Percentiles rank a stretch among this genome's conserved stretches.
These are phyloP conservation scores for Macaranga tanarius DNA, from an alignment of 441 rosid genomes.

Conservation along the genomic window DNA sequence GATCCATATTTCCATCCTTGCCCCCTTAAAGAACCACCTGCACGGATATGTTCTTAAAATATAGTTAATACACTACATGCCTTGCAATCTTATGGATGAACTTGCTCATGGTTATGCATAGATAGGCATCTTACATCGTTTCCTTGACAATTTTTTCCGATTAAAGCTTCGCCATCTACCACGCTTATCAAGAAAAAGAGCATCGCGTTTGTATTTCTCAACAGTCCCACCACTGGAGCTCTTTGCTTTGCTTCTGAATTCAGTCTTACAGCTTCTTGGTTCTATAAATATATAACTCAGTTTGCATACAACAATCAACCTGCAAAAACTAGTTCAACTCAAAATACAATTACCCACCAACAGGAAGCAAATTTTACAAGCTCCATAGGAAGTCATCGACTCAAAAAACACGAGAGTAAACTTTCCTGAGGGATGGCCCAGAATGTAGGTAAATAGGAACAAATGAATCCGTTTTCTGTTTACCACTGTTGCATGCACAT, in stretches of 20 bases:
- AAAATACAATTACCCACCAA: neutral
- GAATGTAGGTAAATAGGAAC: too few species aligned
- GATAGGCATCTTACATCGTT: conserved; percentile 41
- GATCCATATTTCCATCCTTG: conserved; percentile 95
- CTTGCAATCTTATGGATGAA: neutral
- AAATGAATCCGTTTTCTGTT: neutral
- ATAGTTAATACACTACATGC: neutral
- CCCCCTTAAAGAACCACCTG: conserved; percentile 87
- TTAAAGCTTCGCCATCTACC: conserved; percentile 63
- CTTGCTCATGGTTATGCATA: neutral
- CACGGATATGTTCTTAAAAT: neutral
- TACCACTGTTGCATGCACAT: neutral
- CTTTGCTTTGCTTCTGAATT: conserved; percentile 37
- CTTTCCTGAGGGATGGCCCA: too few species aligned
- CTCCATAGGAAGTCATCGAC: neutral
- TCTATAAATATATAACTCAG: conserved; percentile 38
- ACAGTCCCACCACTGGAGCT: conserved; percentile 37
- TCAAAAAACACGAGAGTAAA: neutral
- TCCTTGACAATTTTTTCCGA: conserved; percentile 69
- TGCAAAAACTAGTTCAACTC: conserved; percentile 20
- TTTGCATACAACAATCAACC: conserved; percentile 47
- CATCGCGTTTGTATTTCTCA: conserved; percentile 49
- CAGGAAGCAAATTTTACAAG: neutral
- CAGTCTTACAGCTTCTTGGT: conserved; percentile 29
- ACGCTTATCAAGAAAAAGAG: conserved; percentile 58